Conservation (phyloP, 176 grass and related monocot genomes). For the Dactylis glomerata region DNA sequence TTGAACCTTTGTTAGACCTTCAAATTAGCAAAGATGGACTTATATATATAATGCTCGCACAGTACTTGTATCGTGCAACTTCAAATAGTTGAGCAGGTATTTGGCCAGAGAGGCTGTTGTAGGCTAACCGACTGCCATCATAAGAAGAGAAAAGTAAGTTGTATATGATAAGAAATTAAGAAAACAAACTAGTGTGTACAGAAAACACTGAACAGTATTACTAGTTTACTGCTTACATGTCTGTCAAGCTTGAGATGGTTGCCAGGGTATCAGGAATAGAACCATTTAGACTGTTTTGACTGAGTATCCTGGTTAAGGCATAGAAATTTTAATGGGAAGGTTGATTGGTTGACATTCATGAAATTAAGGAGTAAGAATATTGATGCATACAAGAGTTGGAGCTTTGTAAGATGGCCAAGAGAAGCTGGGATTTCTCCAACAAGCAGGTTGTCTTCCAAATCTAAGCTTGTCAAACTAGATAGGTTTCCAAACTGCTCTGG, state of each 20-base stretch:
- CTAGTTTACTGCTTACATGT: constrained; percentile 58
- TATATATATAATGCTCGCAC: constrained; percentile 19
- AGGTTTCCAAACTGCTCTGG: constrained; percentile 73
- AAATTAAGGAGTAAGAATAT: constrained; percentile 15
- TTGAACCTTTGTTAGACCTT: constrained; percentile 47
- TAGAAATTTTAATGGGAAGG: background rate
- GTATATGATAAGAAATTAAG: background rate
- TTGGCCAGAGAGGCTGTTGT: constrained; percentile 78
- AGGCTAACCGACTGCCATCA: constrained; percentile 69
- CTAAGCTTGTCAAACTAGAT: constrained; percentile 65
- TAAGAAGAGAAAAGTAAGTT: constrained; percentile 33
- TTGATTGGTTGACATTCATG: constrained; percentile 12
- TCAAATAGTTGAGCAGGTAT: constrained; percentile 80
- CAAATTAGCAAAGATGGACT: background rate
- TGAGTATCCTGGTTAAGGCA: constrained; percentile 70
- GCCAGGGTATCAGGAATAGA: constrained; percentile 67
- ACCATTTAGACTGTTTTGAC: constrained; percentile 77
- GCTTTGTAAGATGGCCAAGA: constrained; percentile 66
- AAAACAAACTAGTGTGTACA: background rate
- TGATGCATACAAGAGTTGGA: constrained; percentile 64
- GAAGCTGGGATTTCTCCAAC: constrained; percentile 77
- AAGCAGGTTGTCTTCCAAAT: constrained; percentile 72
- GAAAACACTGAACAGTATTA: constrained; percentile 23
- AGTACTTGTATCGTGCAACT: constrained; percentile 97
- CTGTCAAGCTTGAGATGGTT: constrained; percentile 62